A percentile compares a stretch with the other conserved stretches of the same genome.
Conservation (phyloP, 768 basidiomycete genomes). For the Candolleomyces efflorescens region DNA sequence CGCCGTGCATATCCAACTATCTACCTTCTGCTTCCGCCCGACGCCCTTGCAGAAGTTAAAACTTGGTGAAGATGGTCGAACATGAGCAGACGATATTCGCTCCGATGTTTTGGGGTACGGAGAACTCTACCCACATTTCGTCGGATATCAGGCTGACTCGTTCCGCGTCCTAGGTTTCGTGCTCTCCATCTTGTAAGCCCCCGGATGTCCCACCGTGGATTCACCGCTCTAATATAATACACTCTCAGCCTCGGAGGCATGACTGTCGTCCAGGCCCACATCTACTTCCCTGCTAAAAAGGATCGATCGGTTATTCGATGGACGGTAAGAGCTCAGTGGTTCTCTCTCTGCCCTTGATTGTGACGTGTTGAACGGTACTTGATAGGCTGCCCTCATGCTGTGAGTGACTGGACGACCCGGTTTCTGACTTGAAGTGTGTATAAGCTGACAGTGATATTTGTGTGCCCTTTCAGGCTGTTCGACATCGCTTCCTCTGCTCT, state of each 20-base stretch:
- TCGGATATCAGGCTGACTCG: background rate
- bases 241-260: constrained; percentile 32
- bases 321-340: constrained; percentile 19
- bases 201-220: too few species aligned
- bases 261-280: constrained; percentile 36
- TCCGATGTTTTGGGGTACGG: constrained; percentile 30
- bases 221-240: too few species aligned
- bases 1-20: background rate
- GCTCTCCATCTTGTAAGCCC: constrained; percentile 22
- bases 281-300: constrained; percentile 29
- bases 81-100: constrained; percentile 18
- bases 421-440: background rate
- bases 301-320: constrained; percentile 25
- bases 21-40: background rate
- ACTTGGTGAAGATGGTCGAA: constrained; percentile 6
- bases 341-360: too few species aligned
- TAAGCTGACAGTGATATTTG: background rate
- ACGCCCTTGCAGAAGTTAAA: too few species aligned
- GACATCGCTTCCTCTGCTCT: constrained; percentile 36
- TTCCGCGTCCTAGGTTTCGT: constrained; percentile 19
- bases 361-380: background rate
- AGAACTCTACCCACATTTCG: background rate
- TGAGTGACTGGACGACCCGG: constrained; percentile 8
- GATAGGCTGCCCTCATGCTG: constrained; percentile 25
- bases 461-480: constrained; percentile 27